A percentile compares a stretch with the other conserved stretches of the same genome.
Conservation (phyloP, 129 eudicot species). For the Gnaphalium uliginosum region DNA sequence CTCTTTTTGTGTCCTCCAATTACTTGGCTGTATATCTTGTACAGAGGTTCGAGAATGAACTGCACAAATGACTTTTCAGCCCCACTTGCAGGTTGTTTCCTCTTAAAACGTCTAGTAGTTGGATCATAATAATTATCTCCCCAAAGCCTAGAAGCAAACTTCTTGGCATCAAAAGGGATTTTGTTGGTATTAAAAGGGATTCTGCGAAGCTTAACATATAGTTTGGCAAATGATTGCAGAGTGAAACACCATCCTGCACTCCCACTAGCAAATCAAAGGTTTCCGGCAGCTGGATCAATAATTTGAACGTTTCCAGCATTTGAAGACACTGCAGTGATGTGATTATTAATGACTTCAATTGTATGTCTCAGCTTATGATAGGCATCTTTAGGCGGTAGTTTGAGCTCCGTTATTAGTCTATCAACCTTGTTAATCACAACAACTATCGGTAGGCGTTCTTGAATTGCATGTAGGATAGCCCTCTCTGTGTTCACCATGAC, state of each 20-base stretch:
- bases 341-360: conserved; percentile 77
- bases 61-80: conserved; percentile 88
- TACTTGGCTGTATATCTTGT: too few species aligned
- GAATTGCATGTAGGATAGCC: conserved; percentile 97
- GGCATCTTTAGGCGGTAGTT: too few species aligned
- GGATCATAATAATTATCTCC: conserved; percentile 84
- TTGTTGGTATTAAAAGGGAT: conserved; percentile 78
- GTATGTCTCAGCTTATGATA: too few species aligned
- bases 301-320: conserved; percentile 90
- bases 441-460: conserved; percentile 86
- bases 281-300: conserved; percentile 75
- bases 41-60: conserved; percentile 91
- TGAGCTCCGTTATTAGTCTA: too few species aligned
- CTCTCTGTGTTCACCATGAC: conserved; percentile 99
- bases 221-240: conserved; percentile 86
- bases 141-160: conserved; percentile 88
- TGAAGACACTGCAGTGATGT: conserved; percentile 81
- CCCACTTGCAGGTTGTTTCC: conserved; percentile 69
- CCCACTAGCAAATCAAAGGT: conserved; percentile 93
- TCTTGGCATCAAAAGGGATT: neutral
- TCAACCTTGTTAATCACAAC: conserved; percentile 91
- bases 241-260: conserved; percentile 99
- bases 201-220: conserved; percentile 86
- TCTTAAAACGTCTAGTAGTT: conserved; percentile 70
- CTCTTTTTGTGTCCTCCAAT: too few species aligned